Base-by-base conservation (phyloP, 2,329 filamentous ascomycete genomes). In the Microsporum audouinii region DNA sequence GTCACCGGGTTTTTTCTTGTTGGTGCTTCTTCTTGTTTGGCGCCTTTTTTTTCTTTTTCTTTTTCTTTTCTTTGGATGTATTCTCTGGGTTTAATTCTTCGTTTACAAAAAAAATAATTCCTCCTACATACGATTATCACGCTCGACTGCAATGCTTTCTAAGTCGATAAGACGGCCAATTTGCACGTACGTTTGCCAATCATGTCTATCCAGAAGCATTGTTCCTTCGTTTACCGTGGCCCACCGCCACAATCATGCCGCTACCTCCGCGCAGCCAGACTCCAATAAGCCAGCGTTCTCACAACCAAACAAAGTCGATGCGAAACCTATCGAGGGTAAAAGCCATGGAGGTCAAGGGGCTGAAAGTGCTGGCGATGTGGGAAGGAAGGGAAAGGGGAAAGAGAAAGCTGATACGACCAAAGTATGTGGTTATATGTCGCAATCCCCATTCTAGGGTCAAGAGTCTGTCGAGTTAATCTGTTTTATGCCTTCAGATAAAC, bases 101-200 rank as follows among this genome's bases (percentile, higher is more conserved):
- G 14, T 23, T 31, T 10, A 55, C 36, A n/a, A 34, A 55, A 34
- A 55, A 6, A 34, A 55, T 36, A 31, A n/a, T 17, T 7, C 36
- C 29, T 23, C 38, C 27, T 43, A 57, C 27, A 31, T 43, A 29
- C 34, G 34, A 39, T 47, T 23, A 10, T 53, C 23, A 23, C 43
- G 29, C 59, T 57, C 14, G 5, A 27, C 31, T 38, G 51, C 33
- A 61, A 76, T 76, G 74, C 70, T 75, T 65, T 71, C 71, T 62
- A 66, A 66, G 59, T 72, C 71, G 47, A 61, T 73, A 61, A 69
- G 72, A 69, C 70, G 70, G 66, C 70, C 71, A 63, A 43, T 68
- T 31, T 68, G 70, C 64, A 65, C 67, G 51, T 68, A 75, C 71
- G 68, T 73, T 63, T 75, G 72, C 64, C 61, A 69, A 41, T 71